Evolutionary conservation across 1,139 yeast genomes (phyloP).

Genomic region (Candida sanyaensis): DNA sequence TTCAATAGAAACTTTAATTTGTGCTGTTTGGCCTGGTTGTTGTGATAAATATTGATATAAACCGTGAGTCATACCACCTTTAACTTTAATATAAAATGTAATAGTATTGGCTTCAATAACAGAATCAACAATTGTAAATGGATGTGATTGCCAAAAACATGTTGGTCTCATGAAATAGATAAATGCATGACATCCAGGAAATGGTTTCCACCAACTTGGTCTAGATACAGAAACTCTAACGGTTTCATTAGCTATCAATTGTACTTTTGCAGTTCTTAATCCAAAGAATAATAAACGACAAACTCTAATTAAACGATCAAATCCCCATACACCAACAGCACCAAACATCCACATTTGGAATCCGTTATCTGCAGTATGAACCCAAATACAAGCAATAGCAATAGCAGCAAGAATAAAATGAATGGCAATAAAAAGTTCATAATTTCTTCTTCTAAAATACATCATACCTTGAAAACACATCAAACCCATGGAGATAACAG

Average conservation of each 20-base stretch:
- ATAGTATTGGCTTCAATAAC: conserved; percentile 30
- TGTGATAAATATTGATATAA: conserved; percentile 43
- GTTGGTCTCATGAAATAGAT: conserved; percentile 40
- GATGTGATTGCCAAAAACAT: conserved; percentile 60
- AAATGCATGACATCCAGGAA: conserved; percentile 42
- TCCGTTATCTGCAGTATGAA: conserved; percentile 50
- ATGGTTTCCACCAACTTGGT: conserved; percentile 42
- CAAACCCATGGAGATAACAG: conserved; percentile 38
- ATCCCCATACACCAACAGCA: conserved; percentile 61
- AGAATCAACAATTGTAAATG: conserved; percentile 50
- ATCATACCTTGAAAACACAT: conserved; percentile 51
- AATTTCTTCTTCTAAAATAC: conserved; percentile 54
- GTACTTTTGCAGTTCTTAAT: conserved; percentile 47
- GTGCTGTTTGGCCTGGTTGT: conserved; percentile 46
- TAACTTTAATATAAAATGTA: conserved; percentile 40
- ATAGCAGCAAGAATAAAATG: conserved; percentile 62
- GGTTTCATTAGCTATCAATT: conserved; percentile 49
- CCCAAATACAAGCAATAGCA: conserved; percentile 61
- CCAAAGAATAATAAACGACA: conserved; percentile 53
- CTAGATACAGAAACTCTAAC: conserved; percentile 36
- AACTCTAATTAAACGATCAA: conserved; percentile 58
- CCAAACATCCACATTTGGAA: conserved; percentile 51
- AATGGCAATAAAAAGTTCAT: conserved; percentile 61
- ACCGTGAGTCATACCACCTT: conserved; percentile 47
- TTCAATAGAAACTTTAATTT: conserved; percentile 35